Percentiles rank a stretch among this genome's conserved stretches.
These are phyloP conservation scores for Sarcomyxa edulis DNA, from an alignment of 768 basidiomycete genomes.

Conservation along the genomic window DNA sequence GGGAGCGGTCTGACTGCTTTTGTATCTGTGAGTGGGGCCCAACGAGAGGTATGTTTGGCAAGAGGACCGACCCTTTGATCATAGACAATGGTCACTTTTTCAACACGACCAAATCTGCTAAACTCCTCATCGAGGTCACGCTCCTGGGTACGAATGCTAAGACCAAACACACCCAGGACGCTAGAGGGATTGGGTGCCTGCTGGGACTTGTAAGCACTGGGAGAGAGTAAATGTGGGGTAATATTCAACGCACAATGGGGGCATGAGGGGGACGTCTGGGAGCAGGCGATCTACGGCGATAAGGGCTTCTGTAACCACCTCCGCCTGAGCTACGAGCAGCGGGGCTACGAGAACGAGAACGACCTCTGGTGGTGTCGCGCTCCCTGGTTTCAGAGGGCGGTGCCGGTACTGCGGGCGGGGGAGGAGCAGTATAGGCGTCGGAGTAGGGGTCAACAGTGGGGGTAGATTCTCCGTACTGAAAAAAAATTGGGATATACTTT, in stretches of 20 bases:
- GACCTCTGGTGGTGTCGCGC: conserved; percentile 58
- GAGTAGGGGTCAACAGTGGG: conserved; percentile 72
- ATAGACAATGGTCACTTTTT: conserved; percentile 95
- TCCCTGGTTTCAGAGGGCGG: conserved; percentile 31
- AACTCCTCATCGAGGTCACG: conserved; percentile 95
- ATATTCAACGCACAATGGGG: conserved; percentile 55
- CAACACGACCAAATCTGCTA: conserved; percentile 78
- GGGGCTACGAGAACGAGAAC: conserved; percentile 74
- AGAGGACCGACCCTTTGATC: conserved; percentile 79
- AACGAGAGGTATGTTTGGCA: conserved; percentile 2
- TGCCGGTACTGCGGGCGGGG: conserved; percentile 42
- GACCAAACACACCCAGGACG: conserved; percentile 96
- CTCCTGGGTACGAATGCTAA: conserved; percentile 92
- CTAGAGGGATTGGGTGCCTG: conserved; percentile 85
- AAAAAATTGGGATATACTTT: conserved; percentile 8
- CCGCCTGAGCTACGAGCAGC: conserved; percentile 40
- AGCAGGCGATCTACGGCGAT: conserved; percentile 53
- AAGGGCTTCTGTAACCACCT: conserved; percentile 55
- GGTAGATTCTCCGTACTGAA: conserved; percentile 62
- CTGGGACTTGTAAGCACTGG: conserved; percentile 33
- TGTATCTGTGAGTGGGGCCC: conserved; percentile 11
- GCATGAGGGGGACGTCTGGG: conserved; percentile 65
- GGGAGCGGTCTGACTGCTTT: conserved; percentile 83
- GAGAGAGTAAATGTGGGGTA: conserved; percentile 8
- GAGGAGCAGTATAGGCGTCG: conserved; percentile 72